Evolutionary conservation across 306 rosid species (phyloP).

Genomic region (Biancaea sappan): DNA sequence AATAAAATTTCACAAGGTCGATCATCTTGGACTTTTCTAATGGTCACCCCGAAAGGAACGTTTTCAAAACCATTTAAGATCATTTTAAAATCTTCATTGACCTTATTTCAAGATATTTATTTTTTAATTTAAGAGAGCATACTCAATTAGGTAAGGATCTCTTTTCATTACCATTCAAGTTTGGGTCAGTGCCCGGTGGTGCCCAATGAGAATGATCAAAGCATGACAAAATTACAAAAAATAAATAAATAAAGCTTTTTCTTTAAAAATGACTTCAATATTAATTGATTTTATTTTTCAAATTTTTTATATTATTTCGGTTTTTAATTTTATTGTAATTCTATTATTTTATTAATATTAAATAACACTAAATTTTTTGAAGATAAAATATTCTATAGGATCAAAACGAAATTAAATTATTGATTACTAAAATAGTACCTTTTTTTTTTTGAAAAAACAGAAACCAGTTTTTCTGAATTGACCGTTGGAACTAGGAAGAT

Average conservation of each 20-base stretch:
- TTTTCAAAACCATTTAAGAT: not conserved
- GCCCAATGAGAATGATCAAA: not conserved
- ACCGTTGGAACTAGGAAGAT: too few species aligned
- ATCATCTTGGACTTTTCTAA: not conserved
- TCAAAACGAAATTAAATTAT: too few species aligned
- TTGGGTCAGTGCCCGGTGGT: slow-evolving; percentile 55
- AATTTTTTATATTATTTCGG: too few species aligned
- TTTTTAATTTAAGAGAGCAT: not conserved
- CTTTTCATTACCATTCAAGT: slow-evolving; percentile 10
- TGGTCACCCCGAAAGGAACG: not conserved
- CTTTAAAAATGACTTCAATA: too few species aligned
- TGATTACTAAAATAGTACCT: too few species aligned
- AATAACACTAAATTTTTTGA: too few species aligned
- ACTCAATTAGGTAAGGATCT: not conserved
- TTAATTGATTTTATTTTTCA: too few species aligned
- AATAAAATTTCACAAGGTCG: not conserved
- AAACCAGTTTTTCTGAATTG: too few species aligned
- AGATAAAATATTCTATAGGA: too few species aligned
- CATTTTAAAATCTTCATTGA: not conserved
- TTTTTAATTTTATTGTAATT: too few species aligned
- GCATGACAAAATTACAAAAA: not conserved
- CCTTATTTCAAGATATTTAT: not conserved
- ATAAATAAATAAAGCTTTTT: not conserved
- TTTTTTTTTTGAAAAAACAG: too few species aligned
- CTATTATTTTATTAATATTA: too few species aligned